Evolutionary conservation across 2,329 filamentous ascomycete species (phyloP).

Genomic region (Catunica adiposa): DNA sequence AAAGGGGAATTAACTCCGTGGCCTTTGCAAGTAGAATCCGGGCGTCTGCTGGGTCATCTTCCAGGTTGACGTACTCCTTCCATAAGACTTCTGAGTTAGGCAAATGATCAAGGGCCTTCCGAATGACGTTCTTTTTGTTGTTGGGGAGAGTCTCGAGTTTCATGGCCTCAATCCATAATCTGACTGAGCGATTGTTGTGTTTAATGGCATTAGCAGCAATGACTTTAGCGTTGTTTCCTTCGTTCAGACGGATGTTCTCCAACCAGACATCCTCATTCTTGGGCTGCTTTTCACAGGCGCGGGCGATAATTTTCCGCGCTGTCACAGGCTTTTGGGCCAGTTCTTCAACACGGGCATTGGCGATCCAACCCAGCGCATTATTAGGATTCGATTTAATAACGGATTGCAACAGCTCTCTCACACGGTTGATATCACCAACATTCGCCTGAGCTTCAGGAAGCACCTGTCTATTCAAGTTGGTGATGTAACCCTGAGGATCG

Average conservation of each 20-base stretch:
- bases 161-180: slow-evolving; percentile 91
- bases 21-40: slow-evolving; percentile 82
- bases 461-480: slow-evolving; percentile 70
- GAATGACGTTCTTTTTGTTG: slow-evolving; percentile 82
- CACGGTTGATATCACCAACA: slow-evolving; percentile 89
- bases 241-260: slow-evolving; percentile 86
- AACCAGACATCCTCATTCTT: slow-evolving; percentile 93
- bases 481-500: slow-evolving; percentile 90
- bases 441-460: slow-evolving; percentile 64
- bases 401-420: slow-evolving; percentile 80
- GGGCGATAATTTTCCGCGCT: slow-evolving; percentile 71
- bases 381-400: slow-evolving; percentile 95
- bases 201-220: slow-evolving; percentile 90
- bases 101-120: slow-evolving; percentile 80
- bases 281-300: slow-evolving; percentile 79
- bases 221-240: slow-evolving; percentile 83
- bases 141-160: slow-evolving; percentile 67
- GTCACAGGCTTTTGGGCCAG: slow-evolving; percentile 81
- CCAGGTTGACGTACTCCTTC: slow-evolving; percentile 93
- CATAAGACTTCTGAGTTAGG: slow-evolving; percentile 92
- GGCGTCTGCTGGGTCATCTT: slow-evolving; percentile 79
- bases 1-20: slow-evolving; percentile 84
- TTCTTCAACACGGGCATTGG: slow-evolving; percentile 81
- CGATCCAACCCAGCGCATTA: slow-evolving; percentile 91
- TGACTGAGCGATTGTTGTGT: slow-evolving; percentile 73